Percentiles rank a stretch among this genome's conserved stretches.
These are phyloP conservation scores for Pichia gijzeniarum DNA, from an alignment of 805 yeast species.

Conservation along the genomic window DNA sequence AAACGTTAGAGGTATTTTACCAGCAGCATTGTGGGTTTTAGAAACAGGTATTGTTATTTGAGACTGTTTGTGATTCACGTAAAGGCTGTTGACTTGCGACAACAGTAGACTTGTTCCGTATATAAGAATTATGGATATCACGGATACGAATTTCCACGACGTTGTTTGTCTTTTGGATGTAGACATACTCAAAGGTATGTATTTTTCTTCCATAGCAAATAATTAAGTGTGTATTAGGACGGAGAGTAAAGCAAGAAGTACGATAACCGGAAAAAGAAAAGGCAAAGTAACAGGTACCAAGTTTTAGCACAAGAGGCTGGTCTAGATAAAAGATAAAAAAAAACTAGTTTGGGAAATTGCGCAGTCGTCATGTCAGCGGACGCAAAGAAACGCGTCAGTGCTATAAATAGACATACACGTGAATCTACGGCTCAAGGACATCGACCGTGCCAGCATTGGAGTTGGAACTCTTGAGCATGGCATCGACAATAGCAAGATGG, in stretches of 20 bases:
- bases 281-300: background rate
- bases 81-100: slow-evolving; percentile 10
- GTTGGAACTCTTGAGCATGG: slow-evolving; percentile 66
- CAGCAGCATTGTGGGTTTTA: background rate
- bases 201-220: slow-evolving; percentile 2
- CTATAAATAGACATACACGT: background rate
- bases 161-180: background rate
- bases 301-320: background rate
- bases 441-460: slow-evolving; percentile 34
- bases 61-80: slow-evolving; percentile 1
- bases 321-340: no score
- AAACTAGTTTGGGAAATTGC: no score
- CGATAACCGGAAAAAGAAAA: no score
- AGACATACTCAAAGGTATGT: background rate
- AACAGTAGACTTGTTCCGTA: slow-evolving; percentile 13
- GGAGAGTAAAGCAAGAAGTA: background rate
- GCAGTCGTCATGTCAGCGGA: no score
- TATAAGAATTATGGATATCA: slow-evolving; percentile 6
- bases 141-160: slow-evolving; percentile 8
- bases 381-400: background rate
- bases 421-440: slow-evolving; percentile 21
- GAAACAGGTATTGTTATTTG: background rate
- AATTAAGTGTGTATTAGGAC: no score
- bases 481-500: slow-evolving; percentile 86
- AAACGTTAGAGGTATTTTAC: slow-evolving; percentile 32